A percentile compares a stretch with the other conserved stretches of the same genome.
Conservation (phyloP, 805 yeast species). For the Candida montana region DNA sequence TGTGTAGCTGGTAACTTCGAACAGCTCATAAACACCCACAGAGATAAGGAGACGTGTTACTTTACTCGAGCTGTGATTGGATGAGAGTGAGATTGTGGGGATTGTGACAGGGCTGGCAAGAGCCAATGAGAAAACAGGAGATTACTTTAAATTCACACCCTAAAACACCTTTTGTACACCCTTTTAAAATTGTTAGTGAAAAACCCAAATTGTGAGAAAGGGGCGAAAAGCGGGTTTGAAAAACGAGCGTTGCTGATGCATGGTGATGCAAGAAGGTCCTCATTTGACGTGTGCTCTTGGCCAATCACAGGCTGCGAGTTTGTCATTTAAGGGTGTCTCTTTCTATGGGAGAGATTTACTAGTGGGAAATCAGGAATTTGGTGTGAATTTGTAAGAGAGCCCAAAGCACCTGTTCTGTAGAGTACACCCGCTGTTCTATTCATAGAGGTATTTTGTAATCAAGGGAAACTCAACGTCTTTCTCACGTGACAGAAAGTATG, state of each 20-base stretch:
- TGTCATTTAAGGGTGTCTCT: conserved; percentile 12
- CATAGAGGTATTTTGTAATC: too few species aligned
- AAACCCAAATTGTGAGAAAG: background rate
- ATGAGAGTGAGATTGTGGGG: background rate
- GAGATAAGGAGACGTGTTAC: conserved; percentile 1
- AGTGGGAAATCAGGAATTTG: too few species aligned
- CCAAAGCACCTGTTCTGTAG: too few species aligned
- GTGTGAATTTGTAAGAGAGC: too few species aligned
- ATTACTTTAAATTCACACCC: conserved; percentile 10
- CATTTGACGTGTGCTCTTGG: background rate
- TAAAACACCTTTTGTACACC: conserved; percentile 10
- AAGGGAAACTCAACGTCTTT: too few species aligned
- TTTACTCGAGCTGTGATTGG: background rate
- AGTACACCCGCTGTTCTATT: too few species aligned
- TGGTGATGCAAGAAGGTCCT: background rate
- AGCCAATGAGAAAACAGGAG: conserved; percentile 6
- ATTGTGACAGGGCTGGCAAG: conserved; percentile 1
- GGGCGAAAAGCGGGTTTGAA: background rate
- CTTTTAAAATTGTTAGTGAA: conserved; percentile 8
- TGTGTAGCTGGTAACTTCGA: too few species aligned
- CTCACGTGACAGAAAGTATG: too few species aligned
- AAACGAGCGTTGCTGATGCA: background rate
- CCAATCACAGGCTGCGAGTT: conserved; percentile 7
- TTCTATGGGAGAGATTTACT: background rate
- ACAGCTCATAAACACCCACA: background rate